Conservation (phyloP, 306 rosid species). For the Nissolia schottii region DNA sequence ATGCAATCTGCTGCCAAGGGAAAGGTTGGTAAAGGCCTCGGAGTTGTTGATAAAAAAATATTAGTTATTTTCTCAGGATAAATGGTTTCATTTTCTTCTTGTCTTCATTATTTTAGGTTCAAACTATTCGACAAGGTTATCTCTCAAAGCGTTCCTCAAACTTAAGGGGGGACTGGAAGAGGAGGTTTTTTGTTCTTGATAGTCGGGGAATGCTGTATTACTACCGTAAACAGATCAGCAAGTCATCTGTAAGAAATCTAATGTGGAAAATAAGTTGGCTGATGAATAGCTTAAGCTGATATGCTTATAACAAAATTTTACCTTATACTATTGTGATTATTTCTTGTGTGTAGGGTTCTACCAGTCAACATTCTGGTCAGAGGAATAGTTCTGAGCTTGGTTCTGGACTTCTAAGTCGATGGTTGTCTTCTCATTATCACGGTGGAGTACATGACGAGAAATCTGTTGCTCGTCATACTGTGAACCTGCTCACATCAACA, state of each 20-base stretch:
- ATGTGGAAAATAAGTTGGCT: conserved; percentile 21
- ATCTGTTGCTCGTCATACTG: conserved; percentile 98
- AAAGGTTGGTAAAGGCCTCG: conserved; percentile 54
- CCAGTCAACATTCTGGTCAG: conserved; percentile 82
- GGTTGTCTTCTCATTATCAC: conserved; percentile 96
- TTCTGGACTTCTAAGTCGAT: conserved; percentile 95
- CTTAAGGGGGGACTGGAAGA: conserved; percentile 98
- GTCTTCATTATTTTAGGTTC: conserved; percentile 54
- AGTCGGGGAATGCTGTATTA: conserved; percentile 98
- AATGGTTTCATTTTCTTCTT: conserved; percentile 15
- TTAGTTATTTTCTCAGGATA: background rate
- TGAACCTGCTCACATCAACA: conserved; percentile 95
- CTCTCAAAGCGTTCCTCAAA: conserved; percentile 98
- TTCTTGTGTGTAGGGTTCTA: conserved; percentile 60
- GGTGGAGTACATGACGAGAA: conserved; percentile 99
- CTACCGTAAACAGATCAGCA: conserved; percentile 89
- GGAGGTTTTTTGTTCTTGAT: conserved; percentile 99
- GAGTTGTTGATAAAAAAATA: conserved; percentile 1
- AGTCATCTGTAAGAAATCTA: conserved; percentile 78
- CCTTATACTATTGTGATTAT: conserved; percentile 20
- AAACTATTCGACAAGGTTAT: conserved; percentile 99
- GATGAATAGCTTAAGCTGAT: conserved; percentile 11
- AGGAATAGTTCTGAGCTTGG: conserved; percentile 99
- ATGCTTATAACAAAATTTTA: conserved; percentile 9
- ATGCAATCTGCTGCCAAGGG: conserved; percentile 99